phyloP scores from a whole-genome alignment of 306 rosid species.

The Trichosanthes cucumerina region DNA sequence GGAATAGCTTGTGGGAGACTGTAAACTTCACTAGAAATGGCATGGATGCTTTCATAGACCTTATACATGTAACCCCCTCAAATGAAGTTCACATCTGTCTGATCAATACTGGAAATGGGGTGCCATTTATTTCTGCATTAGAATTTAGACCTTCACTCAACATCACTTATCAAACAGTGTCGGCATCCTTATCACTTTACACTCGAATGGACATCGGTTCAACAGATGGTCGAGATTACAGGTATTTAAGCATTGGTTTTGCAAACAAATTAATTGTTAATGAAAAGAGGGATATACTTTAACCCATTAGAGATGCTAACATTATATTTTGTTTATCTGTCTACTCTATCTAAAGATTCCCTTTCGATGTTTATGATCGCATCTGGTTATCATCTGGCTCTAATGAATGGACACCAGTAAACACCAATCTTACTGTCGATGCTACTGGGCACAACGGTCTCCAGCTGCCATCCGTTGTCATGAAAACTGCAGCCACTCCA shows the following conservation, averaged over 20 bases:
- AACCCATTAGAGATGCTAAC: neutral
- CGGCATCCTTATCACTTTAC: neutral
- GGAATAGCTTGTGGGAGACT: slow-evolving; percentile 7
- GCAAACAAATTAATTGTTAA: neutral
- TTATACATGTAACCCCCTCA: slow-evolving; percentile 1
- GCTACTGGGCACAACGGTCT: neutral
- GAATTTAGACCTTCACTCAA: slow-evolving; percentile 5
- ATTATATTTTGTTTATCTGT: neutral
- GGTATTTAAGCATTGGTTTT: neutral
- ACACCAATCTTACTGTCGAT: neutral
- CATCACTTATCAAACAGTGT: neutral
- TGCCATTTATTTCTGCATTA: slow-evolving; percentile 14
- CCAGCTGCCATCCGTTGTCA: slow-evolving; percentile 10
- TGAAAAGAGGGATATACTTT: neutral
- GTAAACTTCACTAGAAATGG: neutral
- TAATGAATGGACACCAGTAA: neutral
- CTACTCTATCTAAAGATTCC: slow-evolving; percentile 15
- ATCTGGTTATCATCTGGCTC: neutral
- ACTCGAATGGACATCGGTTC: neutral
- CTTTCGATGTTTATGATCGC: slow-evolving; percentile 25
- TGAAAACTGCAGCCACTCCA: slow-evolving; percentile 19
- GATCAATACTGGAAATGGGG: slow-evolving; percentile 1
- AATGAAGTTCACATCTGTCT: slow-evolving; percentile 8
- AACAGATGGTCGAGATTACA: neutral
- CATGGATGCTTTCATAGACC: neutral